phyloP scores from a whole-genome alignment of 2,329 filamentous ascomycete species.

The Penicillium griseofulvum region DNA sequence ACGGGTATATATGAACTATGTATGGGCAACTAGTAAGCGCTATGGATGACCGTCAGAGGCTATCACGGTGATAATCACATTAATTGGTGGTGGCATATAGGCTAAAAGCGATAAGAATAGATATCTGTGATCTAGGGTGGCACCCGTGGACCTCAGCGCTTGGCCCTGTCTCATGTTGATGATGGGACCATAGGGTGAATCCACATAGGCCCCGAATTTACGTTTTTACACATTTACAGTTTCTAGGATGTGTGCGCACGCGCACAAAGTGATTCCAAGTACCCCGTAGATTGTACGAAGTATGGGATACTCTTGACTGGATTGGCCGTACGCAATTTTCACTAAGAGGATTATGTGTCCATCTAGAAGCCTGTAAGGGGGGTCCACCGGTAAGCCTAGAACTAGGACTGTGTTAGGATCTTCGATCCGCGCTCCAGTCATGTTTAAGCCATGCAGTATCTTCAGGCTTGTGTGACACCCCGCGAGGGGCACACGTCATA shows the following conservation, averaged over 20 bases:
- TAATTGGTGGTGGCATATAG: not conserved
- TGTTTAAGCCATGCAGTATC: conserved; percentile 2
- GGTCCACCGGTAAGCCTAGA: conserved; percentile 16
- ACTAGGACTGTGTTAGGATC: conserved; percentile 3
- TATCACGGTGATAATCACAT: not conserved
- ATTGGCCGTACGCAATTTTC: not conserved
- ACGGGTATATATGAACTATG: not conserved
- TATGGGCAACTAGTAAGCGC: not conserved
- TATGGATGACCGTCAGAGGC: not conserved
- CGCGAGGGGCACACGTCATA: conserved; percentile 2
- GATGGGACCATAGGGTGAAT: not conserved
- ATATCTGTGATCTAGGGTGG: not conserved
- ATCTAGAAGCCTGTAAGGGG: conserved; percentile 8
- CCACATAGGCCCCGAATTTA: not conserved
- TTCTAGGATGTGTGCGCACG: not conserved
- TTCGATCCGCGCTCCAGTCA: conserved; percentile 9
- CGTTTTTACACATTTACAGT: not conserved
- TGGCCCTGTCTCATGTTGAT: conserved; percentile 23
- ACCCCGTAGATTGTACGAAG: not conserved
- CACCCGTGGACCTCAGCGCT: conserved; percentile 8
- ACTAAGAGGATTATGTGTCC: conserved; percentile 4
- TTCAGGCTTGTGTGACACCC: not conserved
- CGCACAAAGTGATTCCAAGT: not conserved
- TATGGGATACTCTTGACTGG: not conserved
- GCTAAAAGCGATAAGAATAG: conserved; percentile 1